phyloP scores from a whole-genome alignment of 2,329 filamentous ascomycete species.

The Xylaria sp. region DNA sequence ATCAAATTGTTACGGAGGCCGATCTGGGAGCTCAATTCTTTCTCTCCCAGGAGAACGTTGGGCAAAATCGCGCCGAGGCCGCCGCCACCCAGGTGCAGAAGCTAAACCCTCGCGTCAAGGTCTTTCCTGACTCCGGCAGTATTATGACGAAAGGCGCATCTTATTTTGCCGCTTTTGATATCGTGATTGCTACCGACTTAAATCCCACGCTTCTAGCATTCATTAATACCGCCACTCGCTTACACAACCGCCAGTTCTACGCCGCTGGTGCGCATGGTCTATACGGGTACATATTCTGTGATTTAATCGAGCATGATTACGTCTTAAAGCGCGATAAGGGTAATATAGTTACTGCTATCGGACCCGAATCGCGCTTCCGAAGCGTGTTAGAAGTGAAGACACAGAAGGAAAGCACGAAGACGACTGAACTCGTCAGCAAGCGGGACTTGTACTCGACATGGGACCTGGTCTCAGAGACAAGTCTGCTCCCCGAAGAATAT shows the following conservation, averaged over 20 bases:
- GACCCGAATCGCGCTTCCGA: constrained; percentile 77
- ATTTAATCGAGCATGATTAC: constrained; percentile 89
- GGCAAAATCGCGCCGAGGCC: constrained; percentile 83
- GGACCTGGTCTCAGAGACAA: constrained; percentile 79
- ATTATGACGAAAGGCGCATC: constrained; percentile 70
- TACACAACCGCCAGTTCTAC: constrained; percentile 83
- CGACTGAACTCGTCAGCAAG: constrained; percentile 87
- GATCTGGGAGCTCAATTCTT: constrained; percentile 88
- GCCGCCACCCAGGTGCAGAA: constrained; percentile 78
- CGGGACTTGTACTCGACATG: constrained; percentile 89
- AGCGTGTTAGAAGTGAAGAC: constrained; percentile 74
- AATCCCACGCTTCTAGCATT: constrained; percentile 74
- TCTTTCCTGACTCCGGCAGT: constrained; percentile 72
- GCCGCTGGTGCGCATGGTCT: constrained; percentile 85
- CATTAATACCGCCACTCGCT: constrained; percentile 85
- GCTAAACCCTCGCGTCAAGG: constrained; percentile 85
- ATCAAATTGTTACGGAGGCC: constrained; percentile 73
- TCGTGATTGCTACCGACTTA: constrained; percentile 89
- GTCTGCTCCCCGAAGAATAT: constrained; percentile 73
- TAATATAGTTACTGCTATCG: constrained; percentile 68
- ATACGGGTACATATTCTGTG: constrained; percentile 94
- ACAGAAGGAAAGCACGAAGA: constrained; percentile 72
- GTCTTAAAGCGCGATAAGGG: constrained; percentile 83
- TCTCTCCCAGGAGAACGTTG: constrained; percentile 70
- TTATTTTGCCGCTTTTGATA: constrained; percentile 80